phyloP scores from a whole-genome alignment of 2,329 filamentous ascomycete genomes.

The Xylaria sp. region DNA sequence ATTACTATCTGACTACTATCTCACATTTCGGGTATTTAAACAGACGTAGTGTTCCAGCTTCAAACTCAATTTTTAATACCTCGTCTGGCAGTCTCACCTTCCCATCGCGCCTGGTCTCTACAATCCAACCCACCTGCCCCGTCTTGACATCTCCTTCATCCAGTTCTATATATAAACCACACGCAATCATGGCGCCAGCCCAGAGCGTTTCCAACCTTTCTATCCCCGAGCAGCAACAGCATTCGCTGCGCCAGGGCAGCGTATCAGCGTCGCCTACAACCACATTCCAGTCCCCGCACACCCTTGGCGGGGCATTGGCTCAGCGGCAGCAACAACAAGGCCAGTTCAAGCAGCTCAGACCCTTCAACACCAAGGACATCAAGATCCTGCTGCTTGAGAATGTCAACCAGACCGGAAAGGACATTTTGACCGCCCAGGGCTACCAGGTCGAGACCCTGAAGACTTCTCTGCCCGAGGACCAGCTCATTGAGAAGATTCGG shows the following conservation, averaged over 20 bases:
- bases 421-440: conserved; percentile 77
- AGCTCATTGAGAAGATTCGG: conserved; percentile 96
- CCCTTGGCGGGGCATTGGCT: conserved; percentile 47
- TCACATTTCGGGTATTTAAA: neutral
- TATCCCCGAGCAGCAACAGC: conserved; percentile 29
- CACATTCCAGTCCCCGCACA: conserved; percentile 67
- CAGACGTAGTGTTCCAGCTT: neutral
- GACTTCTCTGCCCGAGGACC: conserved; percentile 80
- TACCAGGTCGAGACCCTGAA: conserved; percentile 95
- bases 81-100: neutral
- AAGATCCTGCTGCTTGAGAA: conserved; percentile 96
- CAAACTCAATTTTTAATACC: neutral
- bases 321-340: conserved; percentile 36
- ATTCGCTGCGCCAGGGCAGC: conserved; percentile 54
- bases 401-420: conserved; percentile 82
- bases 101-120: no score
- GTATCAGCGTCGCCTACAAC: conserved; percentile 70
- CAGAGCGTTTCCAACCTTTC: conserved; percentile 43
- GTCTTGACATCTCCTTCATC: neutral
- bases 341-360: conserved; percentile 71
- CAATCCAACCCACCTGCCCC: no score
- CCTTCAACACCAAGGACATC: conserved; percentile 92
- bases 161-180: neutral
- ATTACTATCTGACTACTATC: neutral
- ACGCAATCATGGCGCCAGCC: conserved; percentile 39